phyloP scores from a whole-genome alignment of 2,329 filamentous ascomycete genomes.

The Penicillium sp. region DNA sequence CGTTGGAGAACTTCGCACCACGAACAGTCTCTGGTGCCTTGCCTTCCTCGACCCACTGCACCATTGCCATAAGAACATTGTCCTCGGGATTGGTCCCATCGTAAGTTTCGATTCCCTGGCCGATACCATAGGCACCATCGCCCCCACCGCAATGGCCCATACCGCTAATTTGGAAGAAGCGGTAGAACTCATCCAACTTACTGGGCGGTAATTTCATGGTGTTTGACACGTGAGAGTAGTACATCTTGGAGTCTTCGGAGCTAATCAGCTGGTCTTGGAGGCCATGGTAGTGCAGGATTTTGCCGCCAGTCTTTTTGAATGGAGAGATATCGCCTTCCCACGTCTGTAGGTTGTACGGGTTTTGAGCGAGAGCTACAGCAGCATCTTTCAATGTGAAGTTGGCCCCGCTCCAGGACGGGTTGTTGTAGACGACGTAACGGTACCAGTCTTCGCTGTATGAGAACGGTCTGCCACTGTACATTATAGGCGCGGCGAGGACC shows the following conservation, averaged over 20 bases:
- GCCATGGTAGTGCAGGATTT: slow-evolving; percentile 45
- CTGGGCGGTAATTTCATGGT: slow-evolving; percentile 35
- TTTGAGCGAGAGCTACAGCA: slow-evolving; percentile 33
- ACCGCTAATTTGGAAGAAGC: slow-evolving; percentile 55
- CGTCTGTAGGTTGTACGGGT: slow-evolving; percentile 53
- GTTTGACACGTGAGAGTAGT: slow-evolving; percentile 47
- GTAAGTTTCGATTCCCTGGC: slow-evolving; percentile 27
- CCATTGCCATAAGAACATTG: slow-evolving; percentile 51
- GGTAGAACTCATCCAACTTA: slow-evolving; percentile 43
- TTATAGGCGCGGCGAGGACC: slow-evolving; percentile 24
- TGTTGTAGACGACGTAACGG: slow-evolving; percentile 44
- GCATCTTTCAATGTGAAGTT: slow-evolving; percentile 41
- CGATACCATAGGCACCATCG: slow-evolving; percentile 45
- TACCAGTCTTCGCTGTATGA: slow-evolving; percentile 44
- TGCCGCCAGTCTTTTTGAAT: slow-evolving; percentile 46
- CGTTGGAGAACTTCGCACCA: slow-evolving; percentile 48
- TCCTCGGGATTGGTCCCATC: slow-evolving; percentile 34
- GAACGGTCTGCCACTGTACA: slow-evolving; percentile 40
- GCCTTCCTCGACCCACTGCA: slow-evolving; percentile 51
- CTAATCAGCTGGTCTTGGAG: slow-evolving; percentile 52
- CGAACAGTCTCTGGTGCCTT: slow-evolving; percentile 39
- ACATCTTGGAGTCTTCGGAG: slow-evolving; percentile 52
- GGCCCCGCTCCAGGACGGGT: slow-evolving; percentile 40
- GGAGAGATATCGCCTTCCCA: slow-evolving; percentile 48
- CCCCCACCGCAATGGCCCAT: slow-evolving; percentile 52